phyloP scores from a whole-genome alignment of 306 rosid species.

The Vigna trinervia region DNA sequence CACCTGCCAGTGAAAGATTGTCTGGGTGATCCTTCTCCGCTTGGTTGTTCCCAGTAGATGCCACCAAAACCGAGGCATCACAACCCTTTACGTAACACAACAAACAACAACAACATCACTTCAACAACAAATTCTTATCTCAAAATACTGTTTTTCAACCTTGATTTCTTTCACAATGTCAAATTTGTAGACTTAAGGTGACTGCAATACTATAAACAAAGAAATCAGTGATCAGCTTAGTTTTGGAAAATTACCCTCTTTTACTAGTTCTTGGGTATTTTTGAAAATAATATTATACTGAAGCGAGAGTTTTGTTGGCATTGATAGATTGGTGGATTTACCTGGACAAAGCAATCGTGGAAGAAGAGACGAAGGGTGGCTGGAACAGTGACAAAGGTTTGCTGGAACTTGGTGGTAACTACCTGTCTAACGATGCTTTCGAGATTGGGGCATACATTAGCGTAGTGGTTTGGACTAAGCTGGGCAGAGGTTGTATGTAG shows the following conservation, averaged over 20 bases:
- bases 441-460: constrained; percentile 79
- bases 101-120: neutral
- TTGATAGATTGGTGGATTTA: neutral
- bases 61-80: constrained; percentile 65
- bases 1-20: constrained; percentile 83
- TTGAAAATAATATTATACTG: too few relatives aligned
- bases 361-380: constrained; percentile 93
- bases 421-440: constrained; percentile 62
- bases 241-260: neutral
- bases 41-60: constrained; percentile 53
- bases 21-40: constrained; percentile 83
- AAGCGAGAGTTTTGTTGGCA: too few relatives aligned
- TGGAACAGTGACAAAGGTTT: constrained; percentile 83
- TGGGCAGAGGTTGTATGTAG: constrained; percentile 55
- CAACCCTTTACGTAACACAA: constrained; percentile 57
- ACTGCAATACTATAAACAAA: neutral
- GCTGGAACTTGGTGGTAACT: constrained; percentile 62
- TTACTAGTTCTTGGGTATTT: neutral
- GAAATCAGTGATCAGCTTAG: neutral
- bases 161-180: too few relatives aligned
- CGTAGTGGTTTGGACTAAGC: constrained; percentile 69
- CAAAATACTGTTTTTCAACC: too few relatives aligned
- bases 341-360: constrained; percentile 92
- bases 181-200: neutral
- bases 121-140: neutral